Evolutionary conservation across 176 grass and related monocot genomes (phyloP).

Genomic region (Juncus inflexus): DNA sequence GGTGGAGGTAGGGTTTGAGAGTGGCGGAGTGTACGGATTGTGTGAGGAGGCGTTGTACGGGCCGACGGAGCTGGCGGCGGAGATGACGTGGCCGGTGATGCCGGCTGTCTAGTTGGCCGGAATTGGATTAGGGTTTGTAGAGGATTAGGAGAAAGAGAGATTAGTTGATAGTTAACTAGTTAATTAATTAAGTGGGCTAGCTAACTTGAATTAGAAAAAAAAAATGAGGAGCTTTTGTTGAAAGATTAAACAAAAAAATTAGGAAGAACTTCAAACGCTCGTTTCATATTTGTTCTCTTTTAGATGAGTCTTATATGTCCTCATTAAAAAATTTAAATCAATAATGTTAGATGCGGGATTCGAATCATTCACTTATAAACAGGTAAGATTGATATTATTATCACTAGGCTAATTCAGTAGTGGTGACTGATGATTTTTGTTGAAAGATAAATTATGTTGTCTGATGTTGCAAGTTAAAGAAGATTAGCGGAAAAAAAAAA

Average conservation of each 20-base stretch:
- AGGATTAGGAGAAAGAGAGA: neutral
- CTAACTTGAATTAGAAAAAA: conserved; percentile 24
- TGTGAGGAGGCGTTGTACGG: conserved; percentile 9
- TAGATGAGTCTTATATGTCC: no score
- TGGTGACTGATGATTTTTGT: no score
- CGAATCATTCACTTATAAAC: no score
- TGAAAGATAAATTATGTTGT: no score
- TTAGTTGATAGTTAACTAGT: neutral
- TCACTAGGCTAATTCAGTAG: no score
- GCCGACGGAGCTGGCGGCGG: conserved; percentile 16
- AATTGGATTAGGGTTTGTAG: neutral
- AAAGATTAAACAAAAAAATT: neutral
- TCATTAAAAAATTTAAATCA: no score
- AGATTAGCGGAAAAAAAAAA: no score
- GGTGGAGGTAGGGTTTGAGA: conserved; percentile 15
- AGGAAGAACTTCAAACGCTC: no score
- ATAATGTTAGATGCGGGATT: no score
- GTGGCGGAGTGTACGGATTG: neutral
- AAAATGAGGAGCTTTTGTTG: no score
- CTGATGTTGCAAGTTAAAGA: no score
- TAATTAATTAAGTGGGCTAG: neutral
- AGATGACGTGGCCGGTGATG: conserved; percentile 5
- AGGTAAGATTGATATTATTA: no score
- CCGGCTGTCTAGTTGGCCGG: neutral
- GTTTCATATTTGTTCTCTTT: neutral